Percentiles rank a stretch among this genome's conserved stretches.
Evolutionary conservation across 1,139 yeast species (phyloP).

Genomic region (Geotrichum bryndzae): DNA sequence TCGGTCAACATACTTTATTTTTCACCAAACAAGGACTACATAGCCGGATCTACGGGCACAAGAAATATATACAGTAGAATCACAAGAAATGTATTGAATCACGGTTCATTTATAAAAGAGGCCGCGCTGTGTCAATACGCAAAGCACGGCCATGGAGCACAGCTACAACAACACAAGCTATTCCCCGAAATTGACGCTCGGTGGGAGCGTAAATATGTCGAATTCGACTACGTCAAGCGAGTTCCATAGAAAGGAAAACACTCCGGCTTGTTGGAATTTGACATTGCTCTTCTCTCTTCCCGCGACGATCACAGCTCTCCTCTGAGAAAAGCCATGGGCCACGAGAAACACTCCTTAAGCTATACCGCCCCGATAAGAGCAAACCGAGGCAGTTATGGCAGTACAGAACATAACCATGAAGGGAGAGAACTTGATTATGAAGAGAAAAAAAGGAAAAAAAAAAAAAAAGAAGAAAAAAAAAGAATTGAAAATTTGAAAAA

Average conservation of each 20-base stretch:
- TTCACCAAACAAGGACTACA: no score
- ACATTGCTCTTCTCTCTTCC: slow-evolving; percentile 13
- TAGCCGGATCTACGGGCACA: no score
- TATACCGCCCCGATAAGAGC: slow-evolving; percentile 12
- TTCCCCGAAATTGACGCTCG: no score
- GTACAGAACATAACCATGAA: slow-evolving; percentile 8
- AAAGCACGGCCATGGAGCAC: no score
- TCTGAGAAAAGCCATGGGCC: not conserved
- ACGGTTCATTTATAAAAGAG: no score
- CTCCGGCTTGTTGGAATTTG: slow-evolving; percentile 20
- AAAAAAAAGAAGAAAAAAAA: not conserved
- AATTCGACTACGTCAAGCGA: slow-evolving; percentile 19
- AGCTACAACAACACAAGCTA: no score
- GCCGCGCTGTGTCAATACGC: no score
- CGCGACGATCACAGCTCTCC: not conserved
- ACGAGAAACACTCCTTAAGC: slow-evolving; percentile 13
- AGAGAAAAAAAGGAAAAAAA: not conserved
- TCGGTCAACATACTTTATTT: no score
- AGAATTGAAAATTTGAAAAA: no score
- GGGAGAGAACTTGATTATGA: slow-evolving; percentile 10
- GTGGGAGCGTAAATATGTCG: slow-evolving; percentile 3
- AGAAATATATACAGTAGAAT: no score
- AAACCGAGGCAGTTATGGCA: slow-evolving; percentile 11
- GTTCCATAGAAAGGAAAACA: slow-evolving; percentile 17
- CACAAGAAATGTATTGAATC: no score